These are phyloP conservation scores for Huntiella omanensis DNA, from an alignment of 2,329 filamentous ascomycete genomes.

Conservation along the genomic window DNA sequence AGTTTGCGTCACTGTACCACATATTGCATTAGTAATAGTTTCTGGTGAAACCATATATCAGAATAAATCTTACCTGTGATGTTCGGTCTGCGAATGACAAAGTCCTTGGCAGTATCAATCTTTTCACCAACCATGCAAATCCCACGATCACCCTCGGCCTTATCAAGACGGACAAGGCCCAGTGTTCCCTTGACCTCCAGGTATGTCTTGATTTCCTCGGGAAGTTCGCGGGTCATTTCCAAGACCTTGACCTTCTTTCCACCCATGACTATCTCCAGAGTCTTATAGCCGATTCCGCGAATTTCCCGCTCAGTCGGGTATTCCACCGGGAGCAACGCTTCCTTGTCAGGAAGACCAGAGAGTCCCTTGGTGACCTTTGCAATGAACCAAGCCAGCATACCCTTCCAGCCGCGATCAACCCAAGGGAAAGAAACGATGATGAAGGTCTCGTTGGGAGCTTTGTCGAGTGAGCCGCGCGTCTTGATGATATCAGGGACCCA, in stretches of 20 bases:
- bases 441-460: constrained; percentile 28
- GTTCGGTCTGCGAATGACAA: constrained; percentile 10
- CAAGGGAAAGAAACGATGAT: constrained; percentile 50
- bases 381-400: constrained; percentile 28
- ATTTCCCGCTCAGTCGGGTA: constrained; percentile 40
- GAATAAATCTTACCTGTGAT: constrained; percentile 6
- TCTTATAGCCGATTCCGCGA: constrained; percentile 36
- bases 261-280: constrained; percentile 47
- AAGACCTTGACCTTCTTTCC: constrained; percentile 35
- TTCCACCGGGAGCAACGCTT: constrained; percentile 47
- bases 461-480: constrained; percentile 26
- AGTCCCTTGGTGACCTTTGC: constrained; percentile 33
- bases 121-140: constrained; percentile 9
- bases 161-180: constrained; percentile 49
- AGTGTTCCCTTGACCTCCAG: constrained; percentile 48
- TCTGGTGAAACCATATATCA: neutral
- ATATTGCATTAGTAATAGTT: neutral
- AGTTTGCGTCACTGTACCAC: constrained; percentile 1
- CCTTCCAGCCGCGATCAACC: constrained; percentile 21
- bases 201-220: constrained; percentile 43
- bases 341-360: constrained; percentile 35
- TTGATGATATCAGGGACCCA: constrained; percentile 50
- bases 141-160: constrained; percentile 6
- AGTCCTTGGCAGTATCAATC: constrained; percentile 9
- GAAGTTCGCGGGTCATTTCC: constrained; percentile 38